Evolutionary conservation across 495 filamentous ascomycete species (phyloP).

Genomic region (Talaromyces borbonicus): DNA sequence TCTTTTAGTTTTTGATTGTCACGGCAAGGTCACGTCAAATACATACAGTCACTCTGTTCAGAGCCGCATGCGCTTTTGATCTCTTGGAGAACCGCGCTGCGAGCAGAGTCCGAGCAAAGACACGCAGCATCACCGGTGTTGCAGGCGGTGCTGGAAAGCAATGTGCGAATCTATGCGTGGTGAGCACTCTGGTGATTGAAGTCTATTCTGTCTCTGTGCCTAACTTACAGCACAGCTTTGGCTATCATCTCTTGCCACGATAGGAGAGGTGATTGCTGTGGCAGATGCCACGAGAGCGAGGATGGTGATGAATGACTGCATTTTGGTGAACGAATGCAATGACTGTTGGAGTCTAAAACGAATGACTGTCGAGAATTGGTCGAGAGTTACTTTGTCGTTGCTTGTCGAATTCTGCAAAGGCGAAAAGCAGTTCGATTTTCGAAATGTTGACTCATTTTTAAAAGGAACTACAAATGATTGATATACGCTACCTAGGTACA

Average conservation of each 20-base stretch:
- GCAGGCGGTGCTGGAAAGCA: slow-evolving; percentile 4
- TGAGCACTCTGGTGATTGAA: too few species aligned
- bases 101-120: slow-evolving; percentile 6
- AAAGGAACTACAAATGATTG: too few species aligned
- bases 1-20: background rate
- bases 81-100: slow-evolving; percentile 2
- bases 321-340: slow-evolving; percentile 2
- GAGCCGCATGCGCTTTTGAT: slow-evolving; percentile 5
- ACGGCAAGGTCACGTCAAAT: background rate
- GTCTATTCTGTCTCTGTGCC: too few species aligned
- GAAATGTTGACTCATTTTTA: too few species aligned
- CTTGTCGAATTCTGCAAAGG: too few species aligned
- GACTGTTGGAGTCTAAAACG: background rate
- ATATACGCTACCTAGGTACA: background rate
- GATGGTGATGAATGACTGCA: slow-evolving; percentile 10
- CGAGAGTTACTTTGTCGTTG: too few species aligned
- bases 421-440: too few species aligned
- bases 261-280: slow-evolving; percentile 5
- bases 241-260: background rate
- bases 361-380: too few species aligned
- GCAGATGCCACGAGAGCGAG: slow-evolving; percentile 12
- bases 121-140: slow-evolving; percentile 7
- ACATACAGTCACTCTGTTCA: slow-evolving; percentile 5
- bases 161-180: background rate
- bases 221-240: slow-evolving; percentile 7